A percentile compares a stretch with the other conserved stretches of the same genome.
Evolutionary conservation across 495 filamentous ascomycete species (phyloP).

Genomic region (Letharia columbiana): DNA sequence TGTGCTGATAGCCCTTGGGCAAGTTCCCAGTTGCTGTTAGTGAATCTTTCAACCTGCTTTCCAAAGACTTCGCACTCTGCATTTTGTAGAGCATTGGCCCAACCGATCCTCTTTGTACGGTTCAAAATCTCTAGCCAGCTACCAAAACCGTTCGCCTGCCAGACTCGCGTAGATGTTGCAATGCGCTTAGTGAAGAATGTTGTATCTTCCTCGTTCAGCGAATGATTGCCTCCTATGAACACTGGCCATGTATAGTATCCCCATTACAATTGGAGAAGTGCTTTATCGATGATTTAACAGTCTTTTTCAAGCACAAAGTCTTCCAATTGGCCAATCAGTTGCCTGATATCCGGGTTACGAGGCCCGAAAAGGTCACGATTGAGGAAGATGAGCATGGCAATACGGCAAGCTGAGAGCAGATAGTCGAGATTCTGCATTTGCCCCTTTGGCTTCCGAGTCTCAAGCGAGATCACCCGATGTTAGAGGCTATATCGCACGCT

Average conservation of each 20-base stretch:
- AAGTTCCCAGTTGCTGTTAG: neutral
- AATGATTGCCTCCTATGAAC: neutral
- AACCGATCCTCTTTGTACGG: too few relatives aligned
- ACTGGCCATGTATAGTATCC: neutral
- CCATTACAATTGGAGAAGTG: neutral
- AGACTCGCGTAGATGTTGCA: neutral
- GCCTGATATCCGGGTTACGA: neutral
- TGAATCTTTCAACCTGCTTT: neutral
- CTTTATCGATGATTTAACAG: too few relatives aligned
- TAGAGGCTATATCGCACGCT: neutral
- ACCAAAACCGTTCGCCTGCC: neutral
- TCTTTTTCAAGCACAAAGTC: neutral
- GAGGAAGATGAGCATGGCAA: constrained; percentile 5
- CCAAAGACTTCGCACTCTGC: neutral
- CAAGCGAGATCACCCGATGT: neutral
- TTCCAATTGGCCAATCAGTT: neutral
- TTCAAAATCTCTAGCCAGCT: neutral
- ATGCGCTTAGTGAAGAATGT: neutral
- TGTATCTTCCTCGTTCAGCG: neutral
- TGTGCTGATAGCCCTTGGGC: neutral
- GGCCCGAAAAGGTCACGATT: neutral
- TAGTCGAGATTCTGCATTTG: neutral
- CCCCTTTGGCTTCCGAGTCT: neutral
- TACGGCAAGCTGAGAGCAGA: neutral
- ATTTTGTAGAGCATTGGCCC: neutral